Conservation (phyloP, 257 asterid genomes). For the Ophiorrhiza pumila region DNA sequence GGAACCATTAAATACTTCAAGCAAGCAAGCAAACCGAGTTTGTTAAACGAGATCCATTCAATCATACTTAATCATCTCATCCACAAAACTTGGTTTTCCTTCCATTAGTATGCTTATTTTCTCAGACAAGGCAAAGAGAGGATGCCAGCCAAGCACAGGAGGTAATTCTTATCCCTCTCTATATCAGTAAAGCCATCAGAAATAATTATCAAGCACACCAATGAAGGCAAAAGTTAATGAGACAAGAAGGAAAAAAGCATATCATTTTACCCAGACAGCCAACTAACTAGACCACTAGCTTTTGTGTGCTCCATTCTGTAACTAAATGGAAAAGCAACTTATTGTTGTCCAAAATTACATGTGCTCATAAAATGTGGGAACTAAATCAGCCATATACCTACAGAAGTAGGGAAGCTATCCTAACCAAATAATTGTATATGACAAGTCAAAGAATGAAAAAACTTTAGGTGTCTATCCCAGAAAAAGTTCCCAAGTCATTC, state of each 20-base stretch:
- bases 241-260: constrained; percentile 4
- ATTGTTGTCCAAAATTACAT: background rate
- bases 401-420: no score
- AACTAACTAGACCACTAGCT: constrained; percentile 1
- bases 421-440: background rate
- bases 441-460: background rate
- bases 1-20: background rate
- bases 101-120: background rate
- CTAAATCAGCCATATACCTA: background rate
- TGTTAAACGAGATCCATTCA: background rate
- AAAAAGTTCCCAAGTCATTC: background rate
- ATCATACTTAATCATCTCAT: background rate
- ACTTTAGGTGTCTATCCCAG: background rate
- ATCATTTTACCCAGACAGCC: background rate
- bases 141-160: background rate
- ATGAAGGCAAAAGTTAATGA: background rate
- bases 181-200: background rate
- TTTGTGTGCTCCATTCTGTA: background rate
- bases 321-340: no score
- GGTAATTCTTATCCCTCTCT: background rate
- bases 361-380: background rate
- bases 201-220: background rate
- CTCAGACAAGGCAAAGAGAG: background rate
- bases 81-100: background rate
- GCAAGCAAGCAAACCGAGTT: constrained; percentile 1